phyloP scores from a whole-genome alignment of 306 rosid genomes.

The Cucurbita ficifolia region DNA sequence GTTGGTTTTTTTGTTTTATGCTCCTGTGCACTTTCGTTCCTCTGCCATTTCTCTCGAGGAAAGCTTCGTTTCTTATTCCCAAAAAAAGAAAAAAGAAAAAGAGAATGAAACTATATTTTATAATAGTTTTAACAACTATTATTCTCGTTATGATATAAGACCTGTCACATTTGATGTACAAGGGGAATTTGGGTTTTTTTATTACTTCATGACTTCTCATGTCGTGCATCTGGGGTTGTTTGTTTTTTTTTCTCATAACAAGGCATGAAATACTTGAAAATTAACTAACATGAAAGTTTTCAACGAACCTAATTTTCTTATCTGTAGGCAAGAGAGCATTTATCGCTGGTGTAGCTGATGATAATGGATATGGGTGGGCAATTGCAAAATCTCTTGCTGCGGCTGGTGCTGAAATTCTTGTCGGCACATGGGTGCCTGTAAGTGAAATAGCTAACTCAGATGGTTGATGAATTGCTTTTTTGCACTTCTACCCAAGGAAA shows the following conservation, averaged over 20 bases:
- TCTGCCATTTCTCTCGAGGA: not conserved
- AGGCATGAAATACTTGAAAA: conserved; percentile 1
- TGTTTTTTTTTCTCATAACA: not conserved
- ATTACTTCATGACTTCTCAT: not conserved
- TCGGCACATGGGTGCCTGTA: conserved; percentile 99
- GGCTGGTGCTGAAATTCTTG: conserved; percentile 93
- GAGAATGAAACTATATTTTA: not conserved
- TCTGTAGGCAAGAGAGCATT: conserved; percentile 82
- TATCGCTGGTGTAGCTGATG: conserved; percentile 95
- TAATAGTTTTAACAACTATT: not conserved
- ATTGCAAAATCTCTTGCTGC: conserved; percentile 98
- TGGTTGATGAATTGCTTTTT: not conserved
- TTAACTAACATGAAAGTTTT: not conserved
- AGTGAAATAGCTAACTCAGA: conserved; percentile 19
- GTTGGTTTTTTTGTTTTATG: not conserved
- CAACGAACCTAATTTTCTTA: not conserved
- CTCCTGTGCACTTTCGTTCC: not conserved
- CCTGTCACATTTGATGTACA: not conserved
- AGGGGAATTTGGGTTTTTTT: not conserved
- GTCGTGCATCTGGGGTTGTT: not conserved
- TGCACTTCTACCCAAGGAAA: not conserved
- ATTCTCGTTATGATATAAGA: not conserved
- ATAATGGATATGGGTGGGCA: conserved; percentile 96
- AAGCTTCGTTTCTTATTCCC: not conserved
- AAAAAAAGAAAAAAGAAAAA: too few species aligned